A percentile compares a stretch with the other conserved stretches of the same genome.
Evolutionary conservation across 2,329 filamentous ascomycete species (phyloP).

Genomic region (Pyrenophora seminiperda): DNA sequence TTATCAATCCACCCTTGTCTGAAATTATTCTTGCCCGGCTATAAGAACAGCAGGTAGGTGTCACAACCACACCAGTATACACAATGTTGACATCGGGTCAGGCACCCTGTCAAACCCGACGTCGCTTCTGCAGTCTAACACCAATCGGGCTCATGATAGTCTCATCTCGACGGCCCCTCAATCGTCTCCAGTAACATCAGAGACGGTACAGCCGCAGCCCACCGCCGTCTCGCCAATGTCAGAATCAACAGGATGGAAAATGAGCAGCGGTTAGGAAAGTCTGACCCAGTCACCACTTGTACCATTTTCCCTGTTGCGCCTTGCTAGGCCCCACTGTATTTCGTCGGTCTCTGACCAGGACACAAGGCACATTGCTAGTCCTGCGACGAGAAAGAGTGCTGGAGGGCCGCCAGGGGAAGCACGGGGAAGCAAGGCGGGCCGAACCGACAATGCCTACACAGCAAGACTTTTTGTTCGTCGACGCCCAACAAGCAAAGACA

Average conservation of each 20-base stretch:
- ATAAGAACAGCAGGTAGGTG: conserved; percentile 7
- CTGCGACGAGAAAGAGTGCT: conserved; percentile 32
- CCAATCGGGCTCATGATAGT: conserved; percentile 45
- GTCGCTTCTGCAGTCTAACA: conserved; percentile 36
- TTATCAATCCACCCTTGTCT: conserved; percentile 18
- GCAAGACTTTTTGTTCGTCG: conserved; percentile 48
- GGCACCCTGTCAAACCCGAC: conserved; percentile 24
- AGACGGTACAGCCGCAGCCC: conserved; percentile 33
- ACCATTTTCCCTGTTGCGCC: conserved; percentile 25
- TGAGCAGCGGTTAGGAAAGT: conserved; percentile 35
- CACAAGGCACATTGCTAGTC: conserved; percentile 25
- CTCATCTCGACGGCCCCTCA: conserved; percentile 40
- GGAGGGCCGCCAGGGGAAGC: conserved; percentile 30
- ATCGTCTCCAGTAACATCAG: conserved; percentile 26
- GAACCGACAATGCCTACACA: conserved; percentile 33
- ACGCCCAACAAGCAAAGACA: conserved; percentile 46
- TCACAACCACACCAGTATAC: conserved; percentile 10
- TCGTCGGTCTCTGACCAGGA: conserved; percentile 24
- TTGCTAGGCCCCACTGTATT: conserved; percentile 32
- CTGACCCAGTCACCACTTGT: conserved; percentile 28
- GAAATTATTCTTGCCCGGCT: conserved; percentile 19
- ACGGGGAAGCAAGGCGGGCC: conserved; percentile 20
- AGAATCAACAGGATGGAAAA: conserved; percentile 37
- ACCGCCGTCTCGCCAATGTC: conserved; percentile 24
- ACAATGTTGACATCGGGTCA: conserved; percentile 28